phyloP scores from a whole-genome alignment of 768 basidiomycete genomes.

The Lentinula detonsa region DNA sequence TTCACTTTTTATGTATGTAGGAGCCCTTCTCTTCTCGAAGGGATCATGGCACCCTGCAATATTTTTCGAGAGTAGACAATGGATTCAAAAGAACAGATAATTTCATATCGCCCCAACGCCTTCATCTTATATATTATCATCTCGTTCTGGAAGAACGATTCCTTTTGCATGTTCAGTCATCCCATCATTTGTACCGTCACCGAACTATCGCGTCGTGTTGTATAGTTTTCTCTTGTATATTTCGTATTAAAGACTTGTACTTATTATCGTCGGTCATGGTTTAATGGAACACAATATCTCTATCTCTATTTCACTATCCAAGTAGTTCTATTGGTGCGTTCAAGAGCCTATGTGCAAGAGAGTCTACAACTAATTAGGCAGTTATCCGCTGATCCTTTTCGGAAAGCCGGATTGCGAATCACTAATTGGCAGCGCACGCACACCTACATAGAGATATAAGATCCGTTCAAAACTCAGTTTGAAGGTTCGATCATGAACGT shows the following conservation, averaged over 20 bases:
- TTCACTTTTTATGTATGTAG: not conserved
- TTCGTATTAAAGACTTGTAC: not conserved
- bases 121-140: constrained; percentile 17
- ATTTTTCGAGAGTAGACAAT: not conserved
- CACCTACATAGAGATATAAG: not conserved
- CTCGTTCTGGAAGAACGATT: constrained; percentile 10
- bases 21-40: not conserved
- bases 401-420: too few species aligned
- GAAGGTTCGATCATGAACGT: not conserved
- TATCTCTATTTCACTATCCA: too few species aligned
- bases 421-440: not conserved
- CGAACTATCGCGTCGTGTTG: not conserved
- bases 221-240: not conserved
- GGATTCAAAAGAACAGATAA: not conserved
- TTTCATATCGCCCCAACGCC: not conserved
- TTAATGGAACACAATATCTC: not conserved
- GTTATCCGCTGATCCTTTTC: too few species aligned
- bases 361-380: too few species aligned
- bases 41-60: not conserved
- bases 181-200: constrained; percentile 5
- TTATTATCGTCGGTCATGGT: not conserved
- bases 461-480: not conserved
- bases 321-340: too few species aligned
- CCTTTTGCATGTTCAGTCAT: constrained; percentile 18
- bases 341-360: too few species aligned